These are phyloP conservation scores for Cladophialophora chaetospira DNA, from an alignment of 2,329 filamentous ascomycete genomes.

Conservation along the genomic window DNA sequence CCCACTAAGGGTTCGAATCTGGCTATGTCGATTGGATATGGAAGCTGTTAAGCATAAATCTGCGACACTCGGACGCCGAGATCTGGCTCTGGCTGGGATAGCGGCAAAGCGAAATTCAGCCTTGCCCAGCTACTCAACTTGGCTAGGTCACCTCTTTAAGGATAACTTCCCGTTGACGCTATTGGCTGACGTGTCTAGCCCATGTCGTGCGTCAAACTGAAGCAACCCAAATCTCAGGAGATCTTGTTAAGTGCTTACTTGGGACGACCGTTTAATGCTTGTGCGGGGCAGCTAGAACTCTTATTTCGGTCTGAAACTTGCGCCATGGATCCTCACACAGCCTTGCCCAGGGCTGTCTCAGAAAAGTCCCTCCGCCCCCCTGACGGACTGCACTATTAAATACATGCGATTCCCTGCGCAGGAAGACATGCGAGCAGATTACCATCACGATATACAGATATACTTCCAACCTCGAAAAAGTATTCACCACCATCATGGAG, in stretches of 20 bases:
- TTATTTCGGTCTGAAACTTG: not conserved
- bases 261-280: not conserved
- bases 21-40: not conserved
- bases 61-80: not conserved
- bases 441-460: not conserved
- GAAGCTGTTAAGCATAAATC: not conserved
- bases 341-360: not conserved
- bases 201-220: not conserved
- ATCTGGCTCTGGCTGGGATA: not conserved
- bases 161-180: not conserved
- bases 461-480: not conserved
- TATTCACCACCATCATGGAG: not conserved
- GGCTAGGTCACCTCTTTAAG: not conserved
- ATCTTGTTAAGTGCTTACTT: conserved; percentile 3
- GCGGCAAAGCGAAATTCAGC: not conserved
- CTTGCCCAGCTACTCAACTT: not conserved
- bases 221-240: not conserved
- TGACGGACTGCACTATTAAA: not conserved
- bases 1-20: not conserved
- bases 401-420: not conserved
- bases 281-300: not conserved
- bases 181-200: not conserved
- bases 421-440: not conserved
- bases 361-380: not conserved
- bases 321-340: not conserved